Percentiles rank a stretch among this genome's conserved stretches.
Evolutionary conservation across 495 filamentous ascomycete species (phyloP).

Genomic region (Aspergillus nidulans): DNA sequence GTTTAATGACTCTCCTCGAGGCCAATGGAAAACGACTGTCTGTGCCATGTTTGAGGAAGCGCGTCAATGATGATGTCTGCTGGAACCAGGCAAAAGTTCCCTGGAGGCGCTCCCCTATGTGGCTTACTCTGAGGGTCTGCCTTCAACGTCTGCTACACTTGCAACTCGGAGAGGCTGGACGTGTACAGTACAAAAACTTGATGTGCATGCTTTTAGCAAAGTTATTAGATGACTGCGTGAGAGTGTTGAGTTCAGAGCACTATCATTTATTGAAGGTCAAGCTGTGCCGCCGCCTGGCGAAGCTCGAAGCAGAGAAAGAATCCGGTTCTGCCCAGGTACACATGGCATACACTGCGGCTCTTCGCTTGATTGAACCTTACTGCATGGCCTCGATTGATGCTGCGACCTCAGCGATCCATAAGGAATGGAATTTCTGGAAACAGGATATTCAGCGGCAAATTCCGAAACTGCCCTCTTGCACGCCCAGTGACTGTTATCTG

Average conservation of each 20-base stretch:
- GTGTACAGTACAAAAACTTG: slow-evolving; percentile 55
- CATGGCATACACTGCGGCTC: slow-evolving; percentile 14
- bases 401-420: slow-evolving; percentile 10
- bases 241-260: slow-evolving; percentile 22
- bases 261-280: slow-evolving; percentile 46
- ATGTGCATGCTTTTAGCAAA: slow-evolving; percentile 41
- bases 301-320: slow-evolving; percentile 45
- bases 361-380: slow-evolving; percentile 14
- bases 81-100: slow-evolving; percentile 41
- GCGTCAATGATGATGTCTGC: slow-evolving; percentile 56
- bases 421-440: slow-evolving; percentile 32
- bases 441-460: slow-evolving; percentile 22
- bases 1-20: slow-evolving; percentile 55
- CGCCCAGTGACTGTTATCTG: slow-evolving; percentile 25
- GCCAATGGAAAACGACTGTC: slow-evolving; percentile 37
- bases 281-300: slow-evolving; percentile 57
- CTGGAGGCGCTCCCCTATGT: slow-evolving; percentile 54
- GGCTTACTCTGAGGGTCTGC: slow-evolving; percentile 56
- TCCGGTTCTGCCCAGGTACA: neutral
- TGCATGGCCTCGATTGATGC: slow-evolving; percentile 25
- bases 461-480: slow-evolving; percentile 30
- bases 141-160: slow-evolving; percentile 45
- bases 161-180: slow-evolving; percentile 39
- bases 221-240: slow-evolving; percentile 35
- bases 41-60: slow-evolving; percentile 43